A percentile compares a stretch with the other conserved stretches of the same genome.
phyloP scores from a whole-genome alignment of 2,329 filamentous ascomycete species.

The Xylaria sp. region DNA sequence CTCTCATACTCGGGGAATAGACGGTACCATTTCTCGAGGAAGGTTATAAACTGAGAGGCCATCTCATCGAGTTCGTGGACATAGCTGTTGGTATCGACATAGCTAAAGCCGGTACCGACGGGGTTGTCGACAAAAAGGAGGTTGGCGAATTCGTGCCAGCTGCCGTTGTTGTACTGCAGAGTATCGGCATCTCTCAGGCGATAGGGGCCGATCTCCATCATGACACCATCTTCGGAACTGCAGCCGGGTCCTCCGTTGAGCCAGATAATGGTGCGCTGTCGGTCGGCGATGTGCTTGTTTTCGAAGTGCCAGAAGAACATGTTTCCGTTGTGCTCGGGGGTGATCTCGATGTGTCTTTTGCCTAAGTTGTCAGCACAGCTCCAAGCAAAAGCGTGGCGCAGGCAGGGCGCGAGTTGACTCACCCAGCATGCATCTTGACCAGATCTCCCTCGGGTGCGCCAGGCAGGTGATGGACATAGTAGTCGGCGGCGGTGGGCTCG shows the following conservation, averaged over 20 bases:
- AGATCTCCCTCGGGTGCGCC: slow-evolving; percentile 82
- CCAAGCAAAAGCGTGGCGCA: background rate
- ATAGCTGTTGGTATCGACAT: slow-evolving; percentile 89
- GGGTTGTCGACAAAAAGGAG: slow-evolving; percentile 97
- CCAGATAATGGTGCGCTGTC: slow-evolving; percentile 93
- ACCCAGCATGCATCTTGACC: slow-evolving; percentile 99
- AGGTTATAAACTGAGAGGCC: slow-evolving; percentile 86
- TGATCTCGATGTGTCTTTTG: slow-evolving; percentile 91
- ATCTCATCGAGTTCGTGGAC: slow-evolving; percentile 87
- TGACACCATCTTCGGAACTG: slow-evolving; percentile 93
- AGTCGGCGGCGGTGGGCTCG: slow-evolving; percentile 77
- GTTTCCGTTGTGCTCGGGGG: slow-evolving; percentile 85
- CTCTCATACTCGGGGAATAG: slow-evolving; percentile 91
- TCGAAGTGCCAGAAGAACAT: slow-evolving; percentile 99
- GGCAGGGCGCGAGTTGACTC: slow-evolving; percentile 53
- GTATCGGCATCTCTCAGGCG: slow-evolving; percentile 78
- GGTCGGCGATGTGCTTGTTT: slow-evolving; percentile 93
- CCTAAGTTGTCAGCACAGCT: slow-evolving; percentile 32
- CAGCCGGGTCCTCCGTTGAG: slow-evolving; percentile 96
- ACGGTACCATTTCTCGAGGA: slow-evolving; percentile 90
- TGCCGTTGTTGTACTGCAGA: slow-evolving; percentile 86
- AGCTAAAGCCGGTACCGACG: slow-evolving; percentile 96
- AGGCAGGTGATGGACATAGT: slow-evolving; percentile 86
- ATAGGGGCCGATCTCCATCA: slow-evolving; percentile 97
- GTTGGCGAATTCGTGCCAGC: slow-evolving; percentile 98